These are phyloP conservation scores for Geosmithia morbida DNA, from an alignment of 2,329 filamentous ascomycete genomes.

Conservation along the genomic window DNA sequence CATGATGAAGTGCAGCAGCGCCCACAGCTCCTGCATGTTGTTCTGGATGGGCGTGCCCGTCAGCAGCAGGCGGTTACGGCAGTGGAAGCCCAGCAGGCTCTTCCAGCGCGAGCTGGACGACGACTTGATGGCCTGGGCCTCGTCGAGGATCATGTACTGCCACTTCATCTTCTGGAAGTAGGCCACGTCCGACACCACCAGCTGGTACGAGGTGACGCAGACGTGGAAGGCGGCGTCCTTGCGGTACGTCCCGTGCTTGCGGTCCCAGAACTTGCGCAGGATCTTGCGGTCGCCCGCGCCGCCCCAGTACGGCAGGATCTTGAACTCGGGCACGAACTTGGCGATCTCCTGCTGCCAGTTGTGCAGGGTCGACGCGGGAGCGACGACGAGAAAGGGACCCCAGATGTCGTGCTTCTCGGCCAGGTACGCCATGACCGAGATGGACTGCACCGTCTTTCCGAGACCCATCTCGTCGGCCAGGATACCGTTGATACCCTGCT, in stretches of 20 bases:
- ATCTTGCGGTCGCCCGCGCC: slow-evolving; percentile 89
- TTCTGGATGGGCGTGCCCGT: slow-evolving; percentile 98
- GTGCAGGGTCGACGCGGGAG: slow-evolving; percentile 89
- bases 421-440: slow-evolving; percentile 97
- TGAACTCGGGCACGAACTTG: slow-evolving; percentile 86
- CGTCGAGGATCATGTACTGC: slow-evolving; percentile 99
- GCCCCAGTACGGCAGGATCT: slow-evolving; percentile 96
- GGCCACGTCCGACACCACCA: slow-evolving; percentile 88
- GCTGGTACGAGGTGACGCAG: slow-evolving; percentile 89
- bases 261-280: slow-evolving; percentile 96
- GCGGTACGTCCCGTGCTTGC: slow-evolving; percentile 91
- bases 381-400: slow-evolving; percentile 95
- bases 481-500: slow-evolving; percentile 99
- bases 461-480: slow-evolving; percentile 99
- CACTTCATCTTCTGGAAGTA: slow-evolving; percentile 99
- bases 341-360: slow-evolving; percentile 99
- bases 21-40: slow-evolving; percentile 99
- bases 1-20: slow-evolving; percentile 97
- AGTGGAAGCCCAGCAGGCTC: slow-evolving; percentile 83
- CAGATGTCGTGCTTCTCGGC: slow-evolving; percentile 96
- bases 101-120: slow-evolving; percentile 96
- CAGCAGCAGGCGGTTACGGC: slow-evolving; percentile 81
- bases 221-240: slow-evolving; percentile 93
- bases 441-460: slow-evolving; percentile 96
- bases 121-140: slow-evolving; percentile 98